These are phyloP conservation scores for Globisporangium emineosum DNA, from an alignment of 352 stramenopile genomes.

Conservation along the genomic window DNA sequence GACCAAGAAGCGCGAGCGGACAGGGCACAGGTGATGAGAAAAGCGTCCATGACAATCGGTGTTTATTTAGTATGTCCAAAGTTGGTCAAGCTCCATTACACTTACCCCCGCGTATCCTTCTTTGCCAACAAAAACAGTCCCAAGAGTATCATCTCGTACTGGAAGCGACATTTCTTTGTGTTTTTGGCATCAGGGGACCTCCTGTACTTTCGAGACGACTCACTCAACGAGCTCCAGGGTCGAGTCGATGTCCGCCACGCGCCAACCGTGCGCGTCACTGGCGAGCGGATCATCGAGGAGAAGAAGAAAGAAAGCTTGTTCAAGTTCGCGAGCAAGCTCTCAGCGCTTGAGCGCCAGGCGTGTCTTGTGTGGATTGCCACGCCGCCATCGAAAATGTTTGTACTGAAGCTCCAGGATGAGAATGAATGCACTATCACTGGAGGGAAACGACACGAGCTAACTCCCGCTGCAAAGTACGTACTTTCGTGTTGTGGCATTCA, in stretches of 20 bases:
- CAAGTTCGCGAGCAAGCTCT: conserved; percentile 62
- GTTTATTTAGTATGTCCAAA: background rate
- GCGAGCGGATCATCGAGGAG: conserved; percentile 68
- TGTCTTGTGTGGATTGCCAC: conserved; percentile 83
- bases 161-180: conserved; percentile 81
- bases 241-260: conserved; percentile 76
- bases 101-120: background rate
- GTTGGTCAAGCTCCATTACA: background rate
- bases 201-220: conserved; percentile 78
- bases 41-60: background rate
- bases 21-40: conserved; percentile 39
- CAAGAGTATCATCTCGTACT: conserved; percentile 83
- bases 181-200: conserved; percentile 72
- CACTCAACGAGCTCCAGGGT: conserved; percentile 62
- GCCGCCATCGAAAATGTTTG: conserved; percentile 82
- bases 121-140: conserved; percentile 18
- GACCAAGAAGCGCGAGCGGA: conserved; percentile 73
- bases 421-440: conserved; percentile 31
- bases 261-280: conserved; percentile 74
- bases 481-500: background rate
- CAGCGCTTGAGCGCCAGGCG: conserved; percentile 49
- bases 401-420: conserved; percentile 73
- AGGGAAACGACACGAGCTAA: conserved; percentile 42
- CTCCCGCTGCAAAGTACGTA: conserved; percentile 48
- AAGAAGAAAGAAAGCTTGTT: conserved; percentile 74